Percentiles rank a stretch among this genome's conserved stretches.
phyloP scores from a whole-genome alignment of 306 rosid species.

The Heteromeles arbutifolia region DNA sequence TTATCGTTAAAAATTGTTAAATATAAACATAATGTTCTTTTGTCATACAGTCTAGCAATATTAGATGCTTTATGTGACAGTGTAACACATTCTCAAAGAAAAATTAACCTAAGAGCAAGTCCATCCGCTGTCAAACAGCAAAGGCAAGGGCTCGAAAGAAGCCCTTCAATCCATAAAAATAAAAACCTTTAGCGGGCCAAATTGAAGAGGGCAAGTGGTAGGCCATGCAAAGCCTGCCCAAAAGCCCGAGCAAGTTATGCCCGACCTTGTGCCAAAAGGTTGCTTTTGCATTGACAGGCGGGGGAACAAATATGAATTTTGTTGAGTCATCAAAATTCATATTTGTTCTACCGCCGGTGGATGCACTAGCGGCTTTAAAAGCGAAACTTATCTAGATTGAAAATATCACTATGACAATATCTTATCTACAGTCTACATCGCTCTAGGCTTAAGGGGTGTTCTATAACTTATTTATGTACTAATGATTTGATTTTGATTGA shows the following conservation, averaged over 20 bases:
- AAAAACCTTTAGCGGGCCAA: too few species aligned
- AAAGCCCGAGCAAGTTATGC: too few species aligned
- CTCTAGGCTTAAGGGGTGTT: not conserved
- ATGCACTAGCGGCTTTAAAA: constrained; percentile 15
- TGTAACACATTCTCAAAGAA: too few species aligned
- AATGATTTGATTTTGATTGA: not conserved
- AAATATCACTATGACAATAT: too few species aligned
- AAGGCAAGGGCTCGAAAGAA: too few species aligned
- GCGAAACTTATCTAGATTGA: not conserved
- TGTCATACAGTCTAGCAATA: not conserved
- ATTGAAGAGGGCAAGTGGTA: too few species aligned
- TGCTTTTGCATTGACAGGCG: constrained; percentile 56
- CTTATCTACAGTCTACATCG: not conserved
- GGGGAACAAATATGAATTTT: constrained; percentile 82
- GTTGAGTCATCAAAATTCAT: constrained; percentile 31
- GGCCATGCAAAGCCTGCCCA: too few species aligned
- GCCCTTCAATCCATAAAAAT: too few species aligned
- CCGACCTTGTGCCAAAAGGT: not conserved
- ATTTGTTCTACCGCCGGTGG: constrained; percentile 48
- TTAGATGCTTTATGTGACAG: not conserved
- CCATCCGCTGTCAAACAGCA: too few species aligned
- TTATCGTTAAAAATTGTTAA: not conserved
- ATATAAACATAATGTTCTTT: too few species aligned
- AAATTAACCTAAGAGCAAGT: too few species aligned
- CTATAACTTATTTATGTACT: too few species aligned